Evolutionary conservation across 192 early-diverging fungal species (phyloP), one percentile per base, ranked within the genome.

Genomic region (Dissophora ornata): DNA sequence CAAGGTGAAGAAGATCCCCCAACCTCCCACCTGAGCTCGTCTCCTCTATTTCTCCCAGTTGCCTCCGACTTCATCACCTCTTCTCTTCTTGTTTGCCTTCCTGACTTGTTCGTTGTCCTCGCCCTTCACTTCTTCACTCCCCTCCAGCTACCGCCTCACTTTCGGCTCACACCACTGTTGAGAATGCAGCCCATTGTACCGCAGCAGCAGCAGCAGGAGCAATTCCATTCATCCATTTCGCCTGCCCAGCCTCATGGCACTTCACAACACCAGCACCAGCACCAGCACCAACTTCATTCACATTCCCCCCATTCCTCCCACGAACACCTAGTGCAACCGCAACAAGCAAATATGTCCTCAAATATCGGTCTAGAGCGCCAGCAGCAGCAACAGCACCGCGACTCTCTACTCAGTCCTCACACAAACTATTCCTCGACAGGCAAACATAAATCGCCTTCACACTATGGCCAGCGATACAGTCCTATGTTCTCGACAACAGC

Each of bases 131-230:
- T 25, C 7, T 47, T 34, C 32, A 5, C 42, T 54, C 32, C 16
- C 41, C 10, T 41, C 11, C 16, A 19, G 36, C 15, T 34, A 12
- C 34, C 12, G 50, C 24, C 51, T 22, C 29, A n/a, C 18, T 53
- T 54, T n/a, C 16, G 7, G 19, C 26, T 21, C 13, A 36, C 24
- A 21, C 18, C 45, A 24, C 15, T 26, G 5, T 22, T 24, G 28
- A 34, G 19, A 54, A 65, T 65, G 64, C 52, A 48, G n/a, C 64
- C 40, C 24, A 33, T 42, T 26, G 22, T 67, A 15, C 58, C 59
- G 18, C 58, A 61, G 15, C 68, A 71, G 18, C 58, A 61, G 15
- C 68, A 71, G 21, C 49, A 69, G 10, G 56, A 60, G 11, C 67
- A 45, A 46, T 52, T 59, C 21, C 59, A 50, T 3, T 16, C 22